A percentile compares a stretch with the other conserved stretches of the same genome.
Evolutionary conservation across 164 flowering plant genomes (phyloP).

Genomic region (Buxus sempervirens): DNA sequence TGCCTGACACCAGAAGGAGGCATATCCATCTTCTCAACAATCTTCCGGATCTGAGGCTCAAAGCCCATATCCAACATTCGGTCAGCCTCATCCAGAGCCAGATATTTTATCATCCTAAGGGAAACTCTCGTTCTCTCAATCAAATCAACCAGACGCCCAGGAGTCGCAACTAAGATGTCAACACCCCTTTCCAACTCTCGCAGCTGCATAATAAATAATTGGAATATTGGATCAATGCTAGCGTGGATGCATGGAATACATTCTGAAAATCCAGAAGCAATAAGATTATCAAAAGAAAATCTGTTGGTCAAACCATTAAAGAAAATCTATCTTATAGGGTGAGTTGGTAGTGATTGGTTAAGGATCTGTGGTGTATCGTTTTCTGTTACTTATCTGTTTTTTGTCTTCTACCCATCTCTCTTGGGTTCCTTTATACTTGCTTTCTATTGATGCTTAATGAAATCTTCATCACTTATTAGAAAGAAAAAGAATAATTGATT

Average conservation of each 20-base stretch:
- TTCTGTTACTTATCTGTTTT: too few species aligned
- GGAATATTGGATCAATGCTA: not conserved
- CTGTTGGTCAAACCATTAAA: too few species aligned
- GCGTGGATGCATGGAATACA: not conserved
- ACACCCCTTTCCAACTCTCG: slow-evolving; percentile 56
- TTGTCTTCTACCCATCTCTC: too few species aligned
- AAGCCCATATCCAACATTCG: slow-evolving; percentile 74
- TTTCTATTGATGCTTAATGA: too few species aligned
- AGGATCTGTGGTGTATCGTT: too few species aligned
- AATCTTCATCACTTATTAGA: too few species aligned
- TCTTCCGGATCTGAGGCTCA: slow-evolving; percentile 58
- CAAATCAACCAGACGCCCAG: slow-evolving; percentile 66
- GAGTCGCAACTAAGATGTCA: slow-evolving; percentile 69
- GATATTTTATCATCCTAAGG: slow-evolving; percentile 40
- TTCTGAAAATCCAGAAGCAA: not conserved
- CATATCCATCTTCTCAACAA: slow-evolving; percentile 60
- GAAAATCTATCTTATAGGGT: too few species aligned
- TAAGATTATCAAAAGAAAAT: not conserved
- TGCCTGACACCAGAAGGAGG: slow-evolving; percentile 51
- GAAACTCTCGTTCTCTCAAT: slow-evolving; percentile 56
- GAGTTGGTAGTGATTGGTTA: too few species aligned
- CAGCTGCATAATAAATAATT: slow-evolving; percentile 27
- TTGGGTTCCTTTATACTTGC: too few species aligned
- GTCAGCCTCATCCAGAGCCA: slow-evolving; percentile 70
- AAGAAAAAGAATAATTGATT: too few species aligned